These are phyloP conservation scores for Terfezia claveryi DNA, from an alignment of 495 filamentous ascomycete genomes.

Conservation along the genomic window DNA sequence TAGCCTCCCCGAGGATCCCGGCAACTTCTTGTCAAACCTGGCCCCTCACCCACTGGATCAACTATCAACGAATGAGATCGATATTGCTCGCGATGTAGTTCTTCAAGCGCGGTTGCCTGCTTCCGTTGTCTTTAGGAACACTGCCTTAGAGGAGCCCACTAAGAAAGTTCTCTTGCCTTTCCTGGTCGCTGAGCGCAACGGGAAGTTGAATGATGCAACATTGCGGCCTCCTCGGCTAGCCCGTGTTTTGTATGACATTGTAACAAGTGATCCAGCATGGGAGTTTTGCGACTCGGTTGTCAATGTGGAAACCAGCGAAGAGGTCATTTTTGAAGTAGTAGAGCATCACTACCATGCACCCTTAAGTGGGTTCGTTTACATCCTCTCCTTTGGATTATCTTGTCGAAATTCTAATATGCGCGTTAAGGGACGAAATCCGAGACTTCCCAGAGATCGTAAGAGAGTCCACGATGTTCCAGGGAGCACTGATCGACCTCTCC, in stretches of 20 bases:
- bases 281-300: slow-evolving; percentile 41
- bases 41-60: slow-evolving; percentile 18
- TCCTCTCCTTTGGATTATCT: background rate
- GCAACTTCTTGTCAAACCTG: background rate
- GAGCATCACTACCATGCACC: slow-evolving; percentile 37
- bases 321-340: slow-evolving; percentile 31
- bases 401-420: slow-evolving; percentile 5
- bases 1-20: background rate
- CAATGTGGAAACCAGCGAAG: slow-evolving; percentile 29
- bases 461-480: slow-evolving; percentile 36
- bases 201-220: slow-evolving; percentile 8
- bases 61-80: slow-evolving; percentile 17
- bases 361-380: slow-evolving; percentile 31
- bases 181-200: slow-evolving; percentile 17
- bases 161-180: slow-evolving; percentile 28
- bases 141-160: slow-evolving; percentile 33
- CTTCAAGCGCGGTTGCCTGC: slow-evolving; percentile 2
- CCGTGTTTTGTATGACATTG: slow-evolving; percentile 43
- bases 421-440: slow-evolving; percentile 34
- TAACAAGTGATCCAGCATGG: slow-evolving; percentile 32
- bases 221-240: slow-evolving; percentile 35
- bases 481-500: slow-evolving; percentile 35
- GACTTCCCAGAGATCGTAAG: slow-evolving; percentile 38
- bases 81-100: slow-evolving; percentile 14
- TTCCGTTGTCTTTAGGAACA: slow-evolving; percentile 27